Evolutionary conservation across 495 filamentous ascomycete species (phyloP), one percentile per base, ranked within the genome.

Genomic region (Tuber microsphaerosporum): DNA sequence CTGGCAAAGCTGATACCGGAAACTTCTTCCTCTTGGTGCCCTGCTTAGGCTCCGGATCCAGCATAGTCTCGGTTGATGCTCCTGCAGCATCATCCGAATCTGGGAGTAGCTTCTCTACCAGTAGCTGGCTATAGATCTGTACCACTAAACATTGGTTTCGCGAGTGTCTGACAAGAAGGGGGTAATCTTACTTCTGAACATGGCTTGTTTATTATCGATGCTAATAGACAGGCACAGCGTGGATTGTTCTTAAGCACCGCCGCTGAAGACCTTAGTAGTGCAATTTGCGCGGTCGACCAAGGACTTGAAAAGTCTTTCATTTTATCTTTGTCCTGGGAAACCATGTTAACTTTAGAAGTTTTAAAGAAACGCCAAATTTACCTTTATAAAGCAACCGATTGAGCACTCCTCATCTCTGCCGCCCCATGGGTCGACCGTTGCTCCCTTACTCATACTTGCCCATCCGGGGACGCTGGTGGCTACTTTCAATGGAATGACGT

Each of bases 21-120:
- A 79, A 71, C 42, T 82, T 82, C 51, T 82, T 82, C 22, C 81
- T 75, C 70, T 82, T 82, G 48, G 78, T 37, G 26, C 74, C 46
- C 41, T 71, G 74, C 17, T 51, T 71, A 51, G 74, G 74, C 65
- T 75, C 74, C 20, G 73, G 20, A 48, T 73, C 48, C 1, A 10
- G 56, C 56, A 61, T 26, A 76, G 44, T 39, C 51, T 81, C 41
- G 69, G 61, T 31, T 69, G 65, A 34, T 73, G 69, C 6, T 48
- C 31, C 31, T 42, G 70, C 26, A 4, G 70, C 39, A 48, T 71
- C 70, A 48, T 26, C 41, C 44, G 72, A 44, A 56, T 42, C 41
- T 22, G 74, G 45, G 46, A 81, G 76, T 19, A 81, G 72, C 41
- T 79, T 75, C 65, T 79, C 79, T 39, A 48, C 45, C n/a, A 48